Evolutionary conservation across 768 basidiomycete genomes (phyloP).

Genomic region (Stropharia rugosoannulata): DNA sequence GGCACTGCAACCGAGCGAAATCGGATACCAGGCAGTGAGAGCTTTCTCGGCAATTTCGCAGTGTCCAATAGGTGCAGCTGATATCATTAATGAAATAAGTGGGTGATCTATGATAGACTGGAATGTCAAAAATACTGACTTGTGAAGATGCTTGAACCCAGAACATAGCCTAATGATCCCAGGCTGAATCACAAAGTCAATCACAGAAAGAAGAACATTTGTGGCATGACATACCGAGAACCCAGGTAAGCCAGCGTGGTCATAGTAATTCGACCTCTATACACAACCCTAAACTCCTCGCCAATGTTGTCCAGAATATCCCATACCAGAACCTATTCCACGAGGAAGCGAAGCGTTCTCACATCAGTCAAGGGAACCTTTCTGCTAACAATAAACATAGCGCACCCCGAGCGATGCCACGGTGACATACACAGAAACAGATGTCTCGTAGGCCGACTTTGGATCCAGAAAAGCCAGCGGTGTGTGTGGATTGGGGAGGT

Average conservation of each 20-base stretch:
- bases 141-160: slow-evolving; percentile 2
- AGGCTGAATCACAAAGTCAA: background rate
- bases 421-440: slow-evolving; percentile 1
- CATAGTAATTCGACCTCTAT: slow-evolving; percentile 11
- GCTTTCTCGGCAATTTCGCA: slow-evolving; percentile 10
- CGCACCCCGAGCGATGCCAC: slow-evolving; percentile 7
- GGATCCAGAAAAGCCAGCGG: slow-evolving; percentile 10
- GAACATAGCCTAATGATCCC: slow-evolving; percentile 4
- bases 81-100: background rate
- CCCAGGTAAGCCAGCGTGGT: slow-evolving; percentile 25
- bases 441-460: slow-evolving; percentile 1
- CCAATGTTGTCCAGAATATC: slow-evolving; percentile 23
- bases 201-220: background rate
- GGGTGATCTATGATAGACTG: background rate
- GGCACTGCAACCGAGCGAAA: slow-evolving; percentile 14
- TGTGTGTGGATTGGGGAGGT: slow-evolving; percentile 6
- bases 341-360: too few relatives aligned
- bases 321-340: slow-evolving; percentile 23
- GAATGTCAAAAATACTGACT: background rate
- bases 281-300: slow-evolving; percentile 20
- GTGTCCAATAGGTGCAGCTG: slow-evolving; percentile 15
- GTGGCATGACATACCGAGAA: slow-evolving; percentile 14
- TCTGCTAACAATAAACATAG: background rate
- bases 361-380: background rate
- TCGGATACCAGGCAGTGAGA: slow-evolving; percentile 13